Percentiles rank a stretch among this genome's conserved stretches.
These are phyloP conservation scores for Termitomyces sp. DNA, from an alignment of 768 basidiomycete species.

Conservation along the genomic window DNA sequence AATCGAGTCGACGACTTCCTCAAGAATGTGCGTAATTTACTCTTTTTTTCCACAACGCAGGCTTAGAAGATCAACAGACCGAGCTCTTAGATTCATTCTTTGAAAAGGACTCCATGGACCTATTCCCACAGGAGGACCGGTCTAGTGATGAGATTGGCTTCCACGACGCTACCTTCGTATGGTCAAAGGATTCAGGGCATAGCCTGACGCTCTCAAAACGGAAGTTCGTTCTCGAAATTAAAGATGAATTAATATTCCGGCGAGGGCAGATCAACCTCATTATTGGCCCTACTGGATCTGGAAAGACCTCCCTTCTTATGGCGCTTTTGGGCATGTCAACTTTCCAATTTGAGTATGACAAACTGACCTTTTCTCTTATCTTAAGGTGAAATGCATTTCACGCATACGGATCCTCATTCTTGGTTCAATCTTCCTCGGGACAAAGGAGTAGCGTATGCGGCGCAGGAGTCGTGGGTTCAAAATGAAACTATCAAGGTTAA, in stretches of 20 bases:
- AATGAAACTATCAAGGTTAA: constrained; percentile 67
- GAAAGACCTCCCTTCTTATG: constrained; percentile 64
- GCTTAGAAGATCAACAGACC: constrained; percentile 22
- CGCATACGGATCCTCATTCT: constrained; percentile 42
- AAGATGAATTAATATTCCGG: constrained; percentile 51
- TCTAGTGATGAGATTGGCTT: constrained; percentile 39
- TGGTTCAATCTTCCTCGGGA: constrained; percentile 67
- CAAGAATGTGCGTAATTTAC: constrained; percentile 22
- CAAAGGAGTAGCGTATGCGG: constrained; percentile 71
- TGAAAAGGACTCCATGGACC: constrained; percentile 12
- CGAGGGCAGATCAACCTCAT: constrained; percentile 49
- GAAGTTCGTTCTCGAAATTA: constrained; percentile 43
- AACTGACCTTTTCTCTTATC: background rate
- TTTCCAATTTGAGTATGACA: background rate
- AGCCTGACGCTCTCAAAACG: constrained; percentile 36
- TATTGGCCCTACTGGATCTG: constrained; percentile 53
- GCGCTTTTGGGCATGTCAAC: constrained; percentile 40
- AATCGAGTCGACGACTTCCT: constrained; percentile 44
- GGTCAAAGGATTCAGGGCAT: constrained; percentile 34
- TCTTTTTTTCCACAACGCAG: background rate
- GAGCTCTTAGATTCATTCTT: constrained; percentile 41
- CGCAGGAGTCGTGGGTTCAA: constrained; percentile 83
- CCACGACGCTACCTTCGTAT: constrained; percentile 48
- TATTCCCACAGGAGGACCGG: constrained; percentile 9
- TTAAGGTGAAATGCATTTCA: constrained; percentile 62